A percentile compares a stretch with the other conserved stretches of the same genome.
phyloP scores from a whole-genome alignment of 805 yeast species.

The Candida morakotiae region DNA sequence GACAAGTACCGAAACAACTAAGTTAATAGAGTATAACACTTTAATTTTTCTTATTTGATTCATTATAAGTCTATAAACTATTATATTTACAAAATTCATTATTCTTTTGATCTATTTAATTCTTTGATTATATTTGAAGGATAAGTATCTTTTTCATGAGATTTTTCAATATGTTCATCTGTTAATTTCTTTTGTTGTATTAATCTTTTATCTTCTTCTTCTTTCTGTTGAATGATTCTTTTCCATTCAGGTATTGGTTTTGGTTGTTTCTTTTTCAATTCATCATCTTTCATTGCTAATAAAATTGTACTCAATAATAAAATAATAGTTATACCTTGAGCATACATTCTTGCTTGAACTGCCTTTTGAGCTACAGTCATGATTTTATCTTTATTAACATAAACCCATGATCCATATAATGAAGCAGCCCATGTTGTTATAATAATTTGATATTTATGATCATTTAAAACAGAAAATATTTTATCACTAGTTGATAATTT shows the following conservation, averaged over 20 bases:
- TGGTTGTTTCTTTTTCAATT: slow-evolving; percentile 37
- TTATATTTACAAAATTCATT: neutral
- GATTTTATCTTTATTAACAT: slow-evolving; percentile 67
- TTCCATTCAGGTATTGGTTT: slow-evolving; percentile 35
- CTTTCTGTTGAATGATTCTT: slow-evolving; percentile 23
- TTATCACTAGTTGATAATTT: slow-evolving; percentile 26
- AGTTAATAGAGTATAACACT: no score
- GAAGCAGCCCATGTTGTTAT: slow-evolving; percentile 38
- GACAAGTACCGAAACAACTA: no score
- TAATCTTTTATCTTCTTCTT: slow-evolving; percentile 15
- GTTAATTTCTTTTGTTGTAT: neutral
- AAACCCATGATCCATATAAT: slow-evolving; percentile 64
- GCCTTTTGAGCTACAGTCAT: slow-evolving; percentile 76
- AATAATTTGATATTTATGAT: slow-evolving; percentile 34
- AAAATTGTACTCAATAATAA: slow-evolving; percentile 67
- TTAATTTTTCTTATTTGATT: neutral
- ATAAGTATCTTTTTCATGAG: slow-evolving; percentile 3
- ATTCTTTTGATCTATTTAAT: slow-evolving; percentile 1
- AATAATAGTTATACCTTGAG: slow-evolving; percentile 75
- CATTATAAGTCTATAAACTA: neutral
- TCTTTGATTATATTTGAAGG: slow-evolving; percentile 3
- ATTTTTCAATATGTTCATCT: slow-evolving; percentile 2
- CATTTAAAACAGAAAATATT: slow-evolving; percentile 21
- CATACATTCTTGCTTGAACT: slow-evolving; percentile 88
- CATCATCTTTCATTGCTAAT: slow-evolving; percentile 60